Evolutionary conservation across 371 early-diverging fungal species (phyloP).

Genomic region (Dichotomocladium elegans): DNA sequence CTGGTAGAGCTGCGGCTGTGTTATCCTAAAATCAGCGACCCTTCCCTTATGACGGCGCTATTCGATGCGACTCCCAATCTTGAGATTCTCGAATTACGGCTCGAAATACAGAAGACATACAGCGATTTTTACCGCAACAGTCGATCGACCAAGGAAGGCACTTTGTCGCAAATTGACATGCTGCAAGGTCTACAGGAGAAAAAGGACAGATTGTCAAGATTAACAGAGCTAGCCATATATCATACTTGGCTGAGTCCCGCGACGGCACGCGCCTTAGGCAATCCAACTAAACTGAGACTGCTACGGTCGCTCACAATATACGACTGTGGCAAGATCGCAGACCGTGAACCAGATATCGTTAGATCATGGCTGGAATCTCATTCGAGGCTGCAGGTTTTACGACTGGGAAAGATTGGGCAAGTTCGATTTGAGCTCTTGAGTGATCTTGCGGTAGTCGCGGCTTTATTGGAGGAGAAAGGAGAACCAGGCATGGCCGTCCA

Average conservation of each 20-base stretch:
- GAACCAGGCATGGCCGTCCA: too few relatives aligned
- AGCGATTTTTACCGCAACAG: background rate
- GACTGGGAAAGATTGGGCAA: conserved; percentile 5
- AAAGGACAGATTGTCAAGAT: background rate
- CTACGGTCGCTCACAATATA: conserved; percentile 6
- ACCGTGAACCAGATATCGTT: conserved; percentile 6
- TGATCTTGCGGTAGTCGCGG: conserved; percentile 1
- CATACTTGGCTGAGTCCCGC: conserved; percentile 9
- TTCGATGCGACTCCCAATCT: conserved; percentile 3
- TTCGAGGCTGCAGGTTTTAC: background rate
- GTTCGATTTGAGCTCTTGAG: conserved; percentile 6
- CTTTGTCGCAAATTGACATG: conserved; percentile 1
- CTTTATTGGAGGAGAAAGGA: too few relatives aligned
- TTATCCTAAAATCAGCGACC: conserved; percentile 4
- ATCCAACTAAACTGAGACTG: background rate
- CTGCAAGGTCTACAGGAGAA: background rate
- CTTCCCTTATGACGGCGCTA: conserved; percentile 1
- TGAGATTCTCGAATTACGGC: conserved; percentile 13
- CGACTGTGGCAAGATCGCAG: conserved; percentile 7
- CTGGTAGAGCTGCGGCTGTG: conserved; percentile 16
- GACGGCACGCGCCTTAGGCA: background rate
- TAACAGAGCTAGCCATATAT: conserved; percentile 6
- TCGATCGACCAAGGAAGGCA: background rate
- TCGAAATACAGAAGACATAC: conserved; percentile 2
- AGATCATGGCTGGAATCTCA: conserved; percentile 4